Evolutionary conservation across 805 yeast species (phyloP).

Genomic region (Lachancea fermentati): DNA sequence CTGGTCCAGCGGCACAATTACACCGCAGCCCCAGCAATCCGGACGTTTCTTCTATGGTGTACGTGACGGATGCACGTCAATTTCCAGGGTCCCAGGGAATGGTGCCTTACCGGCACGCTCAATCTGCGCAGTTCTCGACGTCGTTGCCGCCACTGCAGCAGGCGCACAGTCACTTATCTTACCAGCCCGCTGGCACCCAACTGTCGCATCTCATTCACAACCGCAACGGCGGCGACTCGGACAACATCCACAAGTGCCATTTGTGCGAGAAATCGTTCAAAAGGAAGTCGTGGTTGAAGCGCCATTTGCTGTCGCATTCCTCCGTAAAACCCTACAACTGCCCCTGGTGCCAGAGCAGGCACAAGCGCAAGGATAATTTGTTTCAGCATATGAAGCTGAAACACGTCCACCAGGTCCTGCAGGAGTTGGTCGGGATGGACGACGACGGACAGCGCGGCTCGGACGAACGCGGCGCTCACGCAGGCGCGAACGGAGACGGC

Average conservation of each 20-base stretch:
- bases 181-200: not conserved
- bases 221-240: not conserved
- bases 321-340: slow-evolving; percentile 24
- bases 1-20: not conserved
- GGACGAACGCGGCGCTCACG: not conserved
- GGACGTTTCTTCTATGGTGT: not conserved
- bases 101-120: not conserved
- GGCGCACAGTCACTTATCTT: not conserved
- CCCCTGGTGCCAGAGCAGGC: slow-evolving; percentile 30
- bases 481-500: not conserved
- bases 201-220: not conserved
- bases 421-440: slow-evolving; percentile 12
- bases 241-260: slow-evolving; percentile 24
- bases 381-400: slow-evolving; percentile 30
- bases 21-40: not conserved
- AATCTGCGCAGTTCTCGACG: not conserved
- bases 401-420: slow-evolving; percentile 24
- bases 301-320: slow-evolving; percentile 30
- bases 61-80: not conserved
- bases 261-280: slow-evolving; percentile 29
- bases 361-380: slow-evolving; percentile 31
- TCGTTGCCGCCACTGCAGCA: not conserved
- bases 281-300: slow-evolving; percentile 30
- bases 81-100: not conserved
- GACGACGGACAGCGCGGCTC: not conserved